Percentiles rank a stretch among this genome's conserved stretches.
These are phyloP conservation scores for Dactylorhiza incarnata DNA, from an alignment of 106 monocot genomes.

Conservation along the genomic window DNA sequence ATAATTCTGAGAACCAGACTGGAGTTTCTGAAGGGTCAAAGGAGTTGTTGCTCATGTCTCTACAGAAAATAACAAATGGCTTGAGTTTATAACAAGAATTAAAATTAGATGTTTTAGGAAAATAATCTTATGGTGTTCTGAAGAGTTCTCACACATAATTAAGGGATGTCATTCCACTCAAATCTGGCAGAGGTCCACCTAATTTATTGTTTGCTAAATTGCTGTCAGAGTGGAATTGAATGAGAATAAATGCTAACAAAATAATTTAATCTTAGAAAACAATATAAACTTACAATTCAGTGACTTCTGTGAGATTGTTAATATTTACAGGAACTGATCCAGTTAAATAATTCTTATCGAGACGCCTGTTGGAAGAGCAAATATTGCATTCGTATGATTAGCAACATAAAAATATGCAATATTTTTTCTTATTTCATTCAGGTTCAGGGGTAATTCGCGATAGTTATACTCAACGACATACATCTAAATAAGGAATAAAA, in stretches of 20 bases:
- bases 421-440: background rate
- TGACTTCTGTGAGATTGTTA: conserved; percentile 33
- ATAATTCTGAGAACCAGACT: conserved; percentile 56
- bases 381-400: background rate
- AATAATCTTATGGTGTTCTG: background rate
- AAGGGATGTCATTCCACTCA: conserved; percentile 49
- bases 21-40: conserved; percentile 57
- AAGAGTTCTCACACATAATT: conserved; percentile 43
- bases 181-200: conserved; percentile 57
- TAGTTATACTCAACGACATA: too few species aligned
- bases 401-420: background rate
- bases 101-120: background rate
- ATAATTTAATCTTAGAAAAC: background rate
- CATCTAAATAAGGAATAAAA: too few species aligned
- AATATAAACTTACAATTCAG: conserved; percentile 38
- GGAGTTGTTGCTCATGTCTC: conserved; percentile 83
- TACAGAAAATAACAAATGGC: conserved; percentile 10
- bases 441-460: too few species aligned
- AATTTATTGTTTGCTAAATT: conserved; percentile 66
- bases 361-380: conserved; percentile 26
- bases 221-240: conserved; percentile 22
- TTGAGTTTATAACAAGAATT: background rate
- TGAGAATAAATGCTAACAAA: background rate
- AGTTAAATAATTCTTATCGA: conserved; percentile 43
- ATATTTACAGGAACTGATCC: conserved; percentile 40